Percentiles rank a stretch among this genome's conserved stretches.
Evolutionary conservation across 176 grass and related monocot genomes (phyloP).

Genomic region (Triticum urartu): DNA sequence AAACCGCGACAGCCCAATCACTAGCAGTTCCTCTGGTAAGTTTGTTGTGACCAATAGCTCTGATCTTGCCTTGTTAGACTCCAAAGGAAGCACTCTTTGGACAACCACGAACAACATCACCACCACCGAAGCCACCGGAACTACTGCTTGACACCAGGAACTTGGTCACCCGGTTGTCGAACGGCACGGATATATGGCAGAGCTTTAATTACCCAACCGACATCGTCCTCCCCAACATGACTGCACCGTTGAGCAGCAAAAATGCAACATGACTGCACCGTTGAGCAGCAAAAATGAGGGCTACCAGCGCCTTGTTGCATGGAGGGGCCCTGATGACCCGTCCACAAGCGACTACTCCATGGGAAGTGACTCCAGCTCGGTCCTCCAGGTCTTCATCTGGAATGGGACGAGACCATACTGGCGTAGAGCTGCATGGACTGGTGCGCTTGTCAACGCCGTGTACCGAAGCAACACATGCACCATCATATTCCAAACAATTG

Average conservation of each 20-base stretch:
- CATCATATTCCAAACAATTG: background rate
- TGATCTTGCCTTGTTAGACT: background rate
- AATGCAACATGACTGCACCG: background rate
- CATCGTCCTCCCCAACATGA: slow-evolving; percentile 36
- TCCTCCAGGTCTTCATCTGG: slow-evolving; percentile 22
- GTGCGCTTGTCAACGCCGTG: background rate
- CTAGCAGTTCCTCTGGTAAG: background rate
- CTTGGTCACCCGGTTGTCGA: slow-evolving; percentile 18
- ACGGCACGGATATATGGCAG: slow-evolving; percentile 32
- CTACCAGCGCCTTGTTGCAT: slow-evolving; percentile 10
- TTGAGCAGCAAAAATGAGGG: background rate
- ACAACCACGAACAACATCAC: background rate
- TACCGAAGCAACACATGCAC: background rate
- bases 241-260: background rate
- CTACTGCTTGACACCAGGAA: slow-evolving; percentile 14
- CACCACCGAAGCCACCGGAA: too few relatives aligned
- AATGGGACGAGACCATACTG: background rate
- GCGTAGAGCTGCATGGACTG: slow-evolving; percentile 32
- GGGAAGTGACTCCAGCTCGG: too few relatives aligned
- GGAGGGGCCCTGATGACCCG: slow-evolving; percentile 40
- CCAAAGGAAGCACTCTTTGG: background rate
- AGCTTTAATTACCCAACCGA: slow-evolving; percentile 32
- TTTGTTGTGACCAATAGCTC: background rate
- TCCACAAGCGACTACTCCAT: slow-evolving; percentile 17
- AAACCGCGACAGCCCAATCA: background rate